Evolutionary conservation across 2,329 filamentous ascomycete species (phyloP), one percentile per base, ranked within the genome.

Genomic region (Pestalotiopsis sp.): DNA sequence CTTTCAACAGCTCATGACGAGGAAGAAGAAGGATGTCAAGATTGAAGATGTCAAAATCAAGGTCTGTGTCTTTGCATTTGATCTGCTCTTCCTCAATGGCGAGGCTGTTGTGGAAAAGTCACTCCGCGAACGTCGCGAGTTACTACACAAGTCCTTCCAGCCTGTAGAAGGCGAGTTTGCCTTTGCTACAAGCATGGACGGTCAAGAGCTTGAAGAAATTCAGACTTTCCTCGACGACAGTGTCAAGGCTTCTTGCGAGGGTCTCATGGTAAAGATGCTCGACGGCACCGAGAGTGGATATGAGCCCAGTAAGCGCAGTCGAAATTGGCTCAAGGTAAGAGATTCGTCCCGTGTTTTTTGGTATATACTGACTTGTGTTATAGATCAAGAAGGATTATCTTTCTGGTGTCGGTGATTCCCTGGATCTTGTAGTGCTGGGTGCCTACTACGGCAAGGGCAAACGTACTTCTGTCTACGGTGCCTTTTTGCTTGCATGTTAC

Each of bases 261-360:
- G 96, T 12, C 85, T 99, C 66, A 99, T 99, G 96, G 96, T 99
- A 14, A 99, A 99, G 85, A 99, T 99, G 96, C 83, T 99, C 69
- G 95, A 98, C 78, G 96, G 95, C 0, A 85, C 88, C 6, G 95
- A 98, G 80, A 97, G 93, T 74, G 93, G 93, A 74, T 99, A 99
- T 78, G 95, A 98, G 81, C 96, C 96, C 23, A 97, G 93, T 76
- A 97, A 97, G 79, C 92, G 96, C 72, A 97, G 93, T 81, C 93
- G 96, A 69, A 99, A 99, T 78, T 99, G 96, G 96, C 92, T 99
- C 72, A 99, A 99, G 86, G 92, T 93, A 85, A 76, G 78, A 71
- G 25, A 23, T 64, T 49, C 31, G 45, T 17, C 65, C 31, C 17
- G 23, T 62, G 41, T 31, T 12, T 13, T 52, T 63, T 38, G 7